Evolutionary conservation across 2,329 filamentous ascomycete genomes (phyloP).

Genomic region (Fusarium praegraminearum): DNA sequence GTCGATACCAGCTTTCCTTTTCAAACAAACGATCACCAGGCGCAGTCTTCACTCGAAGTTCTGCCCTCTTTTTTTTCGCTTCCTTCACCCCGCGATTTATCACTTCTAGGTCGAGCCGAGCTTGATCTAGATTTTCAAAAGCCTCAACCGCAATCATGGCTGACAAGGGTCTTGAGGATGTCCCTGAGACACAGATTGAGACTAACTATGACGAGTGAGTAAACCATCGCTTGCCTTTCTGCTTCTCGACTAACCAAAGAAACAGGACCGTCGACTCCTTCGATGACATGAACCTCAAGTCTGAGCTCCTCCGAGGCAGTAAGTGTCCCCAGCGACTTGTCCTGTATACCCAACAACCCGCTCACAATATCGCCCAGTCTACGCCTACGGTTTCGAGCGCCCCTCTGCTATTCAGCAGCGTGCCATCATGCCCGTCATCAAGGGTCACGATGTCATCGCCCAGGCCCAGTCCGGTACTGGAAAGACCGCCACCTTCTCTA

Average conservation of each 20-base stretch:
- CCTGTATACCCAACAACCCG: constrained; percentile 36
- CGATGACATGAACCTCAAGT: constrained; percentile 96
- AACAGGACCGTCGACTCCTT: constrained; percentile 90
- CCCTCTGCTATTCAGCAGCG: constrained; percentile 99
- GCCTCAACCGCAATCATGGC: constrained; percentile 90
- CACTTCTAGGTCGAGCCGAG: constrained; percentile 78
- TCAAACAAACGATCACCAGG: constrained; percentile 41
- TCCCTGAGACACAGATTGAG: constrained; percentile 98
- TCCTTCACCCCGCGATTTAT: constrained; percentile 55
- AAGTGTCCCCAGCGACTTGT: constrained; percentile 48
- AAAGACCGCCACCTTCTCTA: constrained; percentile 99
- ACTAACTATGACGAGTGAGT: constrained; percentile 94
- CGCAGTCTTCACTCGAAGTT: constrained; percentile 53
- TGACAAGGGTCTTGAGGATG: constrained; percentile 98
- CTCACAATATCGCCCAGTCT: constrained; percentile 67
- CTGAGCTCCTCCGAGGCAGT: constrained; percentile 96
- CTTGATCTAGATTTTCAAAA: constrained; percentile 75
- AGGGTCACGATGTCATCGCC: constrained; percentile 99
- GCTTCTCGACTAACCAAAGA: not conserved
- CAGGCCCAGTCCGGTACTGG: constrained; percentile 99
- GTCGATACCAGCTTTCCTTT: constrained; percentile 51
- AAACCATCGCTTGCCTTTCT: not conserved
- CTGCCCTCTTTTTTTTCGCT: constrained; percentile 53
- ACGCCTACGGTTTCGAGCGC: constrained; percentile 99
- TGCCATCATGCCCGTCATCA: constrained; percentile 99